Conservation (phyloP, 768 basidiomycete genomes). For the Boletus fagicola region DNA sequence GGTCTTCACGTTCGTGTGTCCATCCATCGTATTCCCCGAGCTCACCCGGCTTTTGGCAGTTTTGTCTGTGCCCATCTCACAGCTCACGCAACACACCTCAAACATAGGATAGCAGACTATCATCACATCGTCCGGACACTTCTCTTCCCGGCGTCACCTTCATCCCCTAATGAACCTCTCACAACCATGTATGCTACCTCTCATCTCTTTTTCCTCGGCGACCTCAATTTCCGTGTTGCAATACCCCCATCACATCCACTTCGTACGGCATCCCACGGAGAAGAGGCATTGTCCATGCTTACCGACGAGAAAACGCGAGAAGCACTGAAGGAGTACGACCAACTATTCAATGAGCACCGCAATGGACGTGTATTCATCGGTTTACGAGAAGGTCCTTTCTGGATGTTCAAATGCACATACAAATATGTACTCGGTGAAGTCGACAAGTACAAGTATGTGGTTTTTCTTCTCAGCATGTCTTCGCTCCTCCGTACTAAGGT, state of each 20-base stretch:
- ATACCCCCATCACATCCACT: constrained; percentile 56
- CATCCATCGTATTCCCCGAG: not conserved
- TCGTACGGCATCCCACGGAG: constrained; percentile 30
- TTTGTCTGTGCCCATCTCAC: constrained; percentile 94
- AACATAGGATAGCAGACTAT: constrained; percentile 72
- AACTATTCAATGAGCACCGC: constrained; percentile 60
- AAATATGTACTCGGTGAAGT: constrained; percentile 82
- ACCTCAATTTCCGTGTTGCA: constrained; percentile 88
- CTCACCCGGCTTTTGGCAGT: constrained; percentile 38
- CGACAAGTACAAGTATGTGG: constrained; percentile 71
- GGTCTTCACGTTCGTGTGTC: constrained; percentile 71
- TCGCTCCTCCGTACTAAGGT: constrained; percentile 1
- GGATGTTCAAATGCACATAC: constrained; percentile 88
- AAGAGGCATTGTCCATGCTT: constrained; percentile 42
- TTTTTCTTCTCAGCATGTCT: not conserved
- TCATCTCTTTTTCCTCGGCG: constrained; percentile 91
- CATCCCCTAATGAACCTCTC: constrained; percentile 35
- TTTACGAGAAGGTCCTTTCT: constrained; percentile 83
- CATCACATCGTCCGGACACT: constrained; percentile 76
- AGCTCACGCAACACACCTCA: constrained; percentile 68
- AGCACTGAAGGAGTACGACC: constrained; percentile 68
- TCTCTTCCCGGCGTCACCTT: constrained; percentile 61
- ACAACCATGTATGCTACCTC: constrained; percentile 81
- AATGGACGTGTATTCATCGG: constrained; percentile 68
- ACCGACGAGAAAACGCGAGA: constrained; percentile 53